These are phyloP conservation scores for Leccinum sublutescens DNA, from an alignment of 768 basidiomycete genomes.

Conservation along the genomic window DNA sequence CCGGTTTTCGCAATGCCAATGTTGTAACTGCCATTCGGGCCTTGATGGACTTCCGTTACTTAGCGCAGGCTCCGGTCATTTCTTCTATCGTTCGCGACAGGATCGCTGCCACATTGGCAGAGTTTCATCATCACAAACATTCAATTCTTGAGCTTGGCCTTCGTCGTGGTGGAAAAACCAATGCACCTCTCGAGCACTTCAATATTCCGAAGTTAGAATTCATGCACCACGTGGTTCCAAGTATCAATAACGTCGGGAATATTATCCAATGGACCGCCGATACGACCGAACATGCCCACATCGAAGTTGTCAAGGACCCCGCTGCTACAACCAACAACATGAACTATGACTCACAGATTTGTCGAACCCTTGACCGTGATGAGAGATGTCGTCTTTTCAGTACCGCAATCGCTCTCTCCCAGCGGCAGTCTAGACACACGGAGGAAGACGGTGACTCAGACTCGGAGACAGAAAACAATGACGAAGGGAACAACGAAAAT, in stretches of 20 bases:
- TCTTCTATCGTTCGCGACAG: background rate
- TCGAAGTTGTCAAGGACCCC: background rate
- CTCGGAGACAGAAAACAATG: background rate
- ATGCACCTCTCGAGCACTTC: background rate
- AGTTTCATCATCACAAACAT: background rate
- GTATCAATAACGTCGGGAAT: background rate
- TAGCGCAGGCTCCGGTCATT: too few relatives aligned
- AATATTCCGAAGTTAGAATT: background rate
- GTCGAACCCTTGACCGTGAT: background rate
- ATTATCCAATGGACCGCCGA: background rate
- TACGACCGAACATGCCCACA: background rate
- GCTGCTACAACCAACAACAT: constrained; percentile 10
- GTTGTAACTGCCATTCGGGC: too few relatives aligned
- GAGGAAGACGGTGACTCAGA: background rate
- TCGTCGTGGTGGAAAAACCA: background rate
- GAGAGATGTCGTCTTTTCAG: background rate
- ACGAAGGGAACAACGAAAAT: too few relatives aligned
- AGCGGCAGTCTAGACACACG: background rate
- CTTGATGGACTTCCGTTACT: too few relatives aligned
- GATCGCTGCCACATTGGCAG: background rate
- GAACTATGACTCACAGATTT: background rate
- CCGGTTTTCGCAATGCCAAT: too few relatives aligned
- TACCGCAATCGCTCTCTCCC: background rate
- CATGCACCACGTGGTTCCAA: background rate
- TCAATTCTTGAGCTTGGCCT: background rate